These are phyloP conservation scores for Neopestalotiopsis rosae DNA, from an alignment of 2,329 filamentous ascomycete genomes.

Conservation along the genomic window DNA sequence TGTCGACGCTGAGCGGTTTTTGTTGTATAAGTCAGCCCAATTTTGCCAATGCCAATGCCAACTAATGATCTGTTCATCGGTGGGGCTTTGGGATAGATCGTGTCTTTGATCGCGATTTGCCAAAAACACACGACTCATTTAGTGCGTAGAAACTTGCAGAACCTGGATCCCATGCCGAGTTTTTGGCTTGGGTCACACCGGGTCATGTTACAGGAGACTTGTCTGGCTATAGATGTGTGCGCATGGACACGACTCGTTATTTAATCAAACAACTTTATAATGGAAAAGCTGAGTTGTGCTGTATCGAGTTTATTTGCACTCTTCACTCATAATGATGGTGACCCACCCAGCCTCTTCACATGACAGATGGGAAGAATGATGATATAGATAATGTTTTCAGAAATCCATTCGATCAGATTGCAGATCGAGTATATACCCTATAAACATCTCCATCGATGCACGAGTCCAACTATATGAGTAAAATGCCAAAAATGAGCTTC, in stretches of 20 bases:
- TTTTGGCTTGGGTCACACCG: not conserved
- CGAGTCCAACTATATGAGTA: not conserved
- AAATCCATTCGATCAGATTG: too few relatives aligned
- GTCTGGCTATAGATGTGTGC: not conserved
- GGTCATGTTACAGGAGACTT: not conserved
- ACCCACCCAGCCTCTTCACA: too few relatives aligned
- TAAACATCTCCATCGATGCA: not conserved
- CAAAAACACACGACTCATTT: not conserved
- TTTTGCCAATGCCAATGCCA: not conserved
- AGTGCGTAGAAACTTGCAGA: not conserved
- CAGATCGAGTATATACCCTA: too few relatives aligned
- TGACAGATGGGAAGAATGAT: too few relatives aligned
- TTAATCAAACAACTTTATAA: too few relatives aligned
- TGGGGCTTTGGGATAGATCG: not conserved
- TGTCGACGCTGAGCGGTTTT: not conserved
- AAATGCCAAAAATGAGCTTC: not conserved
- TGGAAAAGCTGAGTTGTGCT: too few relatives aligned
- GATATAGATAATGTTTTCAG: too few relatives aligned
- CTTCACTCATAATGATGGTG: too few relatives aligned
- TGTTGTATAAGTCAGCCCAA: not conserved
- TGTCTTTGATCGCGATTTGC: not conserved
- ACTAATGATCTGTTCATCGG: not conserved
- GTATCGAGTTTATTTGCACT: too few relatives aligned
- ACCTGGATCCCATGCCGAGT: not conserved
- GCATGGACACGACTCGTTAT: not conserved